Evolutionary conservation across 1,139 yeast genomes (phyloP).

Genomic region (Debaryomyces subglobosus): DNA sequence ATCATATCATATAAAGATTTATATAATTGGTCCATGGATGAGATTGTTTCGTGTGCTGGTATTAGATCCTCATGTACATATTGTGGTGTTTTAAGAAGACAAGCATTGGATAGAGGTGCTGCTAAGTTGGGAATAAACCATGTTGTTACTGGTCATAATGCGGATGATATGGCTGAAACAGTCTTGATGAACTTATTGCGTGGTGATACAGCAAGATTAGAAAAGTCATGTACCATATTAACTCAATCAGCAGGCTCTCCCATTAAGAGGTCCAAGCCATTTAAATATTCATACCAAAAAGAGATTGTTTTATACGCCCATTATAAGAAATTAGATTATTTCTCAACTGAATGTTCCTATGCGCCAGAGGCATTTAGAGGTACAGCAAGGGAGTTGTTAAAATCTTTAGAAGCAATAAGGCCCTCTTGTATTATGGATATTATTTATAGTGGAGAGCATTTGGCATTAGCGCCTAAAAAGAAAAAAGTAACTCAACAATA

Average conservation of each 20-base stretch:
- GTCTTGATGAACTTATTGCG: slow-evolving; percentile 91
- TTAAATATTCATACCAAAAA: slow-evolving; percentile 94
- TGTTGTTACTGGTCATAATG: slow-evolving; percentile 98
- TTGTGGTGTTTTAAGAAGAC: slow-evolving; percentile 96
- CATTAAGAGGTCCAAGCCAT: slow-evolving; percentile 89
- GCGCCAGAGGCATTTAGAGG: slow-evolving; percentile 99
- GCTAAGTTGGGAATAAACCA: slow-evolving; percentile 84
- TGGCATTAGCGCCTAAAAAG: slow-evolving; percentile 64
- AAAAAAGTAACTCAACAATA: slow-evolving; percentile 32
- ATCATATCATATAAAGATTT: slow-evolving; percentile 88
- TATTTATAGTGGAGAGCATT: slow-evolving; percentile 90
- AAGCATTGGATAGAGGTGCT: slow-evolving; percentile 96
- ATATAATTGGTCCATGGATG: slow-evolving; percentile 98
- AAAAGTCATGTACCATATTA: slow-evolving; percentile 84
- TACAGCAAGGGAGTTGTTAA: slow-evolving; percentile 90
- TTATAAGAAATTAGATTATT: slow-evolving; percentile 91
- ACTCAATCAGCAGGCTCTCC: slow-evolving; percentile 83
- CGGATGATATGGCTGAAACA: slow-evolving; percentile 99
- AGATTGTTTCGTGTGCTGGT: slow-evolving; percentile 93
- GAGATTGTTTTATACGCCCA: slow-evolving; percentile 98
- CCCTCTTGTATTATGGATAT: slow-evolving; percentile 95
- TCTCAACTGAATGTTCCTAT: slow-evolving; percentile 96
- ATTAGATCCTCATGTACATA: slow-evolving; percentile 94
- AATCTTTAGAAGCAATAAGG: slow-evolving; percentile 84
- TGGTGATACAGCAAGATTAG: slow-evolving; percentile 95